phyloP scores from a whole-genome alignment of 1,139 yeast genomes.

The Chernovozyma aurita region DNA sequence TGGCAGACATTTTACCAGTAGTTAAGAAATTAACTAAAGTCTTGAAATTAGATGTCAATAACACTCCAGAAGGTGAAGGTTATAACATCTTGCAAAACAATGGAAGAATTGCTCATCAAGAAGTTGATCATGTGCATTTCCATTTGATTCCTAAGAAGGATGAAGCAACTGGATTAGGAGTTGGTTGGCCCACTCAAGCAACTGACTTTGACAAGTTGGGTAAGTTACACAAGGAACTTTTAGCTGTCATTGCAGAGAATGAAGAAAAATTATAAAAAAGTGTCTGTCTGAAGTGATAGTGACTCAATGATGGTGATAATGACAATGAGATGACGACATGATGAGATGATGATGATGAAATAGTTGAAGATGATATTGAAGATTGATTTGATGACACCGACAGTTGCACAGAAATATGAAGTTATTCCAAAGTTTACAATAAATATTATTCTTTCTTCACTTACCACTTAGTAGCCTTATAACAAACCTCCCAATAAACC shows the following conservation, averaged over 20 bases:
- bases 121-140: slow-evolving; percentile 93
- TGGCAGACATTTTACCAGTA: slow-evolving; percentile 79
- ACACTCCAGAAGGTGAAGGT: slow-evolving; percentile 66
- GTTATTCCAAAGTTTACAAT: too few species aligned
- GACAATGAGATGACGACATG: too few species aligned
- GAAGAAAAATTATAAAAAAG: slow-evolving; percentile 20
- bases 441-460: too few species aligned
- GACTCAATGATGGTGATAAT: too few species aligned
- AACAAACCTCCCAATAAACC: slow-evolving; percentile 47
- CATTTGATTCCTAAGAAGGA: slow-evolving; percentile 89
- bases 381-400: too few species aligned
- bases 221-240: slow-evolving; percentile 57
- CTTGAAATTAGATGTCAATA: slow-evolving; percentile 53
- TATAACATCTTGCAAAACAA: slow-evolving; percentile 90
- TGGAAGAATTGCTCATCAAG: slow-evolving; percentile 90
- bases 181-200: slow-evolving; percentile 89
- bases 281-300: too few species aligned
- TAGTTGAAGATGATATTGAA: too few species aligned
- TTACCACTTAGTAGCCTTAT: slow-evolving; percentile 13
- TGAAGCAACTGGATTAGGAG: slow-evolving; percentile 64
- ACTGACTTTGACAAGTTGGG: slow-evolving; percentile 71
- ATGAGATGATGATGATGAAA: too few species aligned
- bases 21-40: slow-evolving; percentile 81
- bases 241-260: slow-evolving; percentile 39
- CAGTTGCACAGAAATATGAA: too few species aligned